Percentiles rank a stretch among this genome's conserved stretches.
Conservation (phyloP, 176 grass and related monocot genomes). For the Juncus effusus region DNA sequence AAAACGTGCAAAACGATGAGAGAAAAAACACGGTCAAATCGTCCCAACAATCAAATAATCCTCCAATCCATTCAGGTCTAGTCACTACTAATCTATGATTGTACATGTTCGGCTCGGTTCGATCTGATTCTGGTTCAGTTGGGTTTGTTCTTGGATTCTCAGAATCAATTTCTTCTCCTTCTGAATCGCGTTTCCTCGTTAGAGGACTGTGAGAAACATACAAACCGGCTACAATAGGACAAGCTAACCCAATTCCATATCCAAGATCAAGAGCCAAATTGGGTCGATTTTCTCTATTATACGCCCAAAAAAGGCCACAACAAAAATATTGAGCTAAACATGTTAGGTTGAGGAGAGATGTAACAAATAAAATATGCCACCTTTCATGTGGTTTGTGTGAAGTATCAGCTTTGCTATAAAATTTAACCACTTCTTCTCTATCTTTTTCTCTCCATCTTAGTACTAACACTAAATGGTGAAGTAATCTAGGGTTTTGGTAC, state of each 20-base stretch:
- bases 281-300: constrained; percentile 38
- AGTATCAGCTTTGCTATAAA: constrained; percentile 61
- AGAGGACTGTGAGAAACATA: constrained; percentile 57
- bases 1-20: constrained; percentile 68
- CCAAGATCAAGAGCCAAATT: constrained; percentile 70
- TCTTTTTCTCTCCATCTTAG: constrained; percentile 58
- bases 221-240: constrained; percentile 56
- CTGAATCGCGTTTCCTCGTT: constrained; percentile 37
- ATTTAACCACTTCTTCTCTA: constrained; percentile 36
- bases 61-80: constrained; percentile 84
- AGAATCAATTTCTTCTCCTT: constrained; percentile 7
- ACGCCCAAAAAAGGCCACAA: constrained; percentile 87
- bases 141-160: neutral
- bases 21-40: constrained; percentile 59
- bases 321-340: constrained; percentile 71
- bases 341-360: constrained; percentile 60
- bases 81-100: constrained; percentile 66
- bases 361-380: constrained; percentile 48
- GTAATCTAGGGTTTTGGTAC: constrained; percentile 83
- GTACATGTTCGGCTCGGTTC: constrained; percentile 48
- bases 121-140: neutral
- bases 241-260: constrained; percentile 47
- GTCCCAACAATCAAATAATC: constrained; percentile 78
- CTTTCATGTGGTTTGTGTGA: constrained; percentile 45
- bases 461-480: constrained; percentile 71